These are phyloP conservation scores for Plasmodium gaboni DNA, from an alignment of 169 alveolate genomes.

Conservation along the genomic window DNA sequence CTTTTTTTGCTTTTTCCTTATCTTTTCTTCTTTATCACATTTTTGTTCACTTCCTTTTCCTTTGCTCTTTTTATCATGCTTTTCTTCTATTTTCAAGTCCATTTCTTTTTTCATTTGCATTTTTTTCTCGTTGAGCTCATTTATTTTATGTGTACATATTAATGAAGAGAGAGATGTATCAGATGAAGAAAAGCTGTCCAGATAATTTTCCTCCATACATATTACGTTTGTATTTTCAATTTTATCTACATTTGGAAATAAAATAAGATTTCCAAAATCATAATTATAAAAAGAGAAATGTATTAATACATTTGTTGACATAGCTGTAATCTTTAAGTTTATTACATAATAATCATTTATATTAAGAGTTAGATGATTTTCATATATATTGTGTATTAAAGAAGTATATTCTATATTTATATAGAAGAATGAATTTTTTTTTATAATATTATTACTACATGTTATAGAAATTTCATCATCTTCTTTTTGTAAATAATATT, in stretches of 20 bases:
- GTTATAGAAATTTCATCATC: conserved; percentile 53
- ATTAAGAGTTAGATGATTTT: conserved; percentile 39
- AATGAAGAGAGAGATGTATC: conserved; percentile 53
- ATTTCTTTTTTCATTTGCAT: conserved; percentile 9
- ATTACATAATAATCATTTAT: conserved; percentile 49
- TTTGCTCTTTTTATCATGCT: neutral
- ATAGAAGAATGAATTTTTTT: conserved; percentile 11
- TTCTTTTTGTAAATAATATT: conserved; percentile 57
- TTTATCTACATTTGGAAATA: conserved; percentile 47
- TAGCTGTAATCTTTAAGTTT: conserved; percentile 48
- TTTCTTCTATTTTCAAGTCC: neutral
- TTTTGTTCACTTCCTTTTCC: neutral
- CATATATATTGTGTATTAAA: conserved; percentile 26
- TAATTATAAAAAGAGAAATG: conserved; percentile 66
- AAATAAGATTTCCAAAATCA: conserved; percentile 70
- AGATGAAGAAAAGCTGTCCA: conserved; percentile 34
- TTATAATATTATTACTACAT: conserved; percentile 22
- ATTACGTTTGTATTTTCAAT: conserved; percentile 4
- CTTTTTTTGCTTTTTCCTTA: neutral
- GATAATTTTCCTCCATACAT: neutral
- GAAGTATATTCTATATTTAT: conserved; percentile 45
- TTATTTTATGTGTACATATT: conserved; percentile 34
- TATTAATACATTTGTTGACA: conserved; percentile 41
- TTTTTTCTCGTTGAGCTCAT: conserved; percentile 21
- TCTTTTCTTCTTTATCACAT: neutral